Percentiles rank a stretch among this genome's conserved stretches.
Evolutionary conservation across 176 grass and related monocot species (phyloP).

Genomic region (Oryza nivara): DNA sequence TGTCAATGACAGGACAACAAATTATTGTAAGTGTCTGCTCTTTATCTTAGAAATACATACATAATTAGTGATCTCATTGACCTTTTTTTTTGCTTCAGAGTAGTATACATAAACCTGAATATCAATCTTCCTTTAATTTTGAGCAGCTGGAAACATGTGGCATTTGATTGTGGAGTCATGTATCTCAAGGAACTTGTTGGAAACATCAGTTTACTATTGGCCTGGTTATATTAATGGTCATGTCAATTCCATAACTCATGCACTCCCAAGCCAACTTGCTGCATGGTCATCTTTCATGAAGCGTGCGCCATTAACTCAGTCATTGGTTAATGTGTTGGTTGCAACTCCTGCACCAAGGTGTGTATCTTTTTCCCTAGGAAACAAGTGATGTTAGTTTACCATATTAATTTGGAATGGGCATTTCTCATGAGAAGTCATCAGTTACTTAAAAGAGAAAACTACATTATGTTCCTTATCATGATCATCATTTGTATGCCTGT

Average conservation of each 20-base stretch:
- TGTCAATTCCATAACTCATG: conserved; percentile 58
- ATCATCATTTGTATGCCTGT: conserved; percentile 24
- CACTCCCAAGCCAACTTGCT: conserved; percentile 71
- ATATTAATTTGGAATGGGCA: conserved; percentile 30
- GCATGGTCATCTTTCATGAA: conserved; percentile 93
- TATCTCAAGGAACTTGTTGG: conserved; percentile 90
- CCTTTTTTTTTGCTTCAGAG: conserved; percentile 12
- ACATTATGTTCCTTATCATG: conserved; percentile 6
- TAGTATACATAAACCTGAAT: conserved; percentile 1
- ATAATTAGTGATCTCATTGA: conserved; percentile 24
- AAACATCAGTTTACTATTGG: conserved; percentile 89
- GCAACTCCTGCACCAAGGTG: conserved; percentile 89
- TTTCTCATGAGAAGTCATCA: conserved; percentile 27
- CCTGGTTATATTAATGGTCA: conserved; percentile 78
- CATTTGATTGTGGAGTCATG: conserved; percentile 98
- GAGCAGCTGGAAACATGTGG: conserved; percentile 87
- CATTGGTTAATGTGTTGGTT: conserved; percentile 66
- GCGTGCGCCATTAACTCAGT: conserved; percentile 68
- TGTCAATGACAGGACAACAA: conserved; percentile 55
- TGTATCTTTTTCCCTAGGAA: conserved; percentile 49
- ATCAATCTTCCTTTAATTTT: conserved; percentile 42
- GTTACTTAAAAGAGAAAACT: background rate
- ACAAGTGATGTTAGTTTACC: conserved; percentile 30
- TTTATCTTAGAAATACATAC: conserved; percentile 32
- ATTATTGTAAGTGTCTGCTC: conserved; percentile 61